phyloP scores from a whole-genome alignment of 2,329 filamentous ascomycete species.

The Tolypocladium cylindrosporum region DNA sequence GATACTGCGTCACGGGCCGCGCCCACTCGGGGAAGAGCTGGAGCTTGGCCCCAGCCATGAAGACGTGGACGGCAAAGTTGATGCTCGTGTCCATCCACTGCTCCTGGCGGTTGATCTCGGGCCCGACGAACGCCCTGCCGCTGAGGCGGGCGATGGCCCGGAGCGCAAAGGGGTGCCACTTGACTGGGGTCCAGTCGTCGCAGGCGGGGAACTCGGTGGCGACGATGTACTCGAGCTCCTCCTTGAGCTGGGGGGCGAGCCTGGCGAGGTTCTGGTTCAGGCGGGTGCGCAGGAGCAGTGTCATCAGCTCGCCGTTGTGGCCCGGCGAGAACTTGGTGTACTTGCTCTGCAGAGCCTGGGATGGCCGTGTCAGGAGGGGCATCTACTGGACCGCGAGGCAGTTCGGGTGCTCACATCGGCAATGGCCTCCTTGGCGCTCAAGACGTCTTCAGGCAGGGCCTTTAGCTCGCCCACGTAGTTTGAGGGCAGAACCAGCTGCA shows the following conservation, averaged over 20 bases:
- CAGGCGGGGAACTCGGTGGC: slow-evolving; percentile 38
- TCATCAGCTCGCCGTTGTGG: slow-evolving; percentile 33
- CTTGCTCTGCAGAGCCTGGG: slow-evolving; percentile 37
- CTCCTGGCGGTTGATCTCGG: slow-evolving; percentile 37
- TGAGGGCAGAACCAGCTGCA: slow-evolving; percentile 36
- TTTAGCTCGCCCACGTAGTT: slow-evolving; percentile 35
- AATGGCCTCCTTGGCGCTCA: slow-evolving; percentile 38
- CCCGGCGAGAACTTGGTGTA: slow-evolving; percentile 41
- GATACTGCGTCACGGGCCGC: slow-evolving; percentile 33
- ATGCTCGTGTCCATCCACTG: slow-evolving; percentile 43
- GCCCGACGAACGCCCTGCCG: slow-evolving; percentile 42
- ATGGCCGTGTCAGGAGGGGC: background rate
- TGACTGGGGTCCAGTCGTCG: slow-evolving; percentile 44
- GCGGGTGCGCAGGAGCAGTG: slow-evolving; percentile 33
- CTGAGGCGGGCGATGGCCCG: slow-evolving; percentile 42
- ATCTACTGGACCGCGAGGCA: background rate
- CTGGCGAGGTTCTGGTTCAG: slow-evolving; percentile 36
- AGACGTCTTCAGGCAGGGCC: slow-evolving; percentile 34
- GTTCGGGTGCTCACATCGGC: slow-evolving; percentile 26
- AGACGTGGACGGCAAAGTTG: slow-evolving; percentile 38
- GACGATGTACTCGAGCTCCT: slow-evolving; percentile 35
- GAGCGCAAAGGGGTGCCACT: slow-evolving; percentile 41
- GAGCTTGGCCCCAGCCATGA: slow-evolving; percentile 37
- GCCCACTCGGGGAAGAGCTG: slow-evolving; percentile 41
- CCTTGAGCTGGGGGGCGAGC: slow-evolving; percentile 33